phyloP scores from a whole-genome alignment of 2,329 filamentous ascomycete species.

The Xylariaceae sp. region DNA sequence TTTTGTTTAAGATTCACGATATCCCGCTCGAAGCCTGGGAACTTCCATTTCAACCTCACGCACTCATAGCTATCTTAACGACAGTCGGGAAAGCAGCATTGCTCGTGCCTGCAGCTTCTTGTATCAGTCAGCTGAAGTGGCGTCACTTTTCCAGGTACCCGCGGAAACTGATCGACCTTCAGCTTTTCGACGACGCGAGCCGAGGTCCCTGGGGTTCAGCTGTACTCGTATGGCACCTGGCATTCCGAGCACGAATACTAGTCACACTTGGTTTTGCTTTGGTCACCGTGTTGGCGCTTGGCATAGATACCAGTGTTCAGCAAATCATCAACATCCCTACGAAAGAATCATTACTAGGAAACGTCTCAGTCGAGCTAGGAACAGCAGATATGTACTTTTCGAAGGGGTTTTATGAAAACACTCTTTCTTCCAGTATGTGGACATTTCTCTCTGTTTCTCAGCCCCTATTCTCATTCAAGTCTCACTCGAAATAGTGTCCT shows the following conservation, averaged over 20 bases:
- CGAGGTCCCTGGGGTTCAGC: constrained; percentile 31
- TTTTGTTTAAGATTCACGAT: too few relatives aligned
- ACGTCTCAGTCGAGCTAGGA: constrained; percentile 16
- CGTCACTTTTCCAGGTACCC: constrained; percentile 29
- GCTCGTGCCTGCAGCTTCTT: constrained; percentile 39
- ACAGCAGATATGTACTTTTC: constrained; percentile 15
- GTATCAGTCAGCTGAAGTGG: constrained; percentile 47
- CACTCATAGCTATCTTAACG: constrained; percentile 42
- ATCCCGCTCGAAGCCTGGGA: too few relatives aligned
- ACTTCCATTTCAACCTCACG: constrained; percentile 39
- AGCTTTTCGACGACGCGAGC: constrained; percentile 33
- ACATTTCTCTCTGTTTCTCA: neutral
- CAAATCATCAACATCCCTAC: constrained; percentile 23
- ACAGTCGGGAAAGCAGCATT: constrained; percentile 40
- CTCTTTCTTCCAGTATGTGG: constrained; percentile 4
- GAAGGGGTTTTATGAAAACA: constrained; percentile 15
- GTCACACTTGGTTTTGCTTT: constrained; percentile 17
- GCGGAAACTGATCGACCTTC: constrained; percentile 30
- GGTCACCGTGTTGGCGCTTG: constrained; percentile 26
- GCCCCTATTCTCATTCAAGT: neutral
- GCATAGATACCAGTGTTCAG: constrained; percentile 28
- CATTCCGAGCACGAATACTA: constrained; percentile 1
- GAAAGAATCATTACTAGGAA: constrained; percentile 8
- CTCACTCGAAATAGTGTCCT: too few relatives aligned
- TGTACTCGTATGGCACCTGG: constrained; percentile 17